phyloP scores from a whole-genome alignment of 2,329 filamentous ascomycete genomes.

The Hymenoscyphus salicellus region DNA sequence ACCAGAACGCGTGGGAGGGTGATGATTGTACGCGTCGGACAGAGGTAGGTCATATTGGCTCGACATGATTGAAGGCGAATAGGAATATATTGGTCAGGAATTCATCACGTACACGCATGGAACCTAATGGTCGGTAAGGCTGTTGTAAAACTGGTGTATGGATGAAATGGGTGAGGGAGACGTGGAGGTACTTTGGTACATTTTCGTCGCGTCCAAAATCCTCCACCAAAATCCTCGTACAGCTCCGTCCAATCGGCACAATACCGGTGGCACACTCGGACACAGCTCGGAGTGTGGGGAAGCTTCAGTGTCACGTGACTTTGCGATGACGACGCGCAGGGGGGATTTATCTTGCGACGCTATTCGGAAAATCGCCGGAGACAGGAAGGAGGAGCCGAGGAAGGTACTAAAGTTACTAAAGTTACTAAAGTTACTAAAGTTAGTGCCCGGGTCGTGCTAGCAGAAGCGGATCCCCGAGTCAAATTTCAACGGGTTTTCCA shows the following conservation, averaged over 20 bases:
- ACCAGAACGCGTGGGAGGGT: slow-evolving; percentile 29
- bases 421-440: too few relatives aligned
- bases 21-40: slow-evolving; percentile 30
- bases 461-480: too few relatives aligned
- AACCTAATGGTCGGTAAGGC: neutral
- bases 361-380: neutral
- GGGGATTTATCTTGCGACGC: neutral
- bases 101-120: neutral
- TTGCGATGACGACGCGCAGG: too few relatives aligned
- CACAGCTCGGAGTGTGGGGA: too few relatives aligned
- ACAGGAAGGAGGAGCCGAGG: neutral
- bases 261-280: too few relatives aligned
- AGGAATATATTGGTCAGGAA: slow-evolving; percentile 33
- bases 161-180: neutral
- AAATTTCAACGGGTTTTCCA: too few relatives aligned
- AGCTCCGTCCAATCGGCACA: too few relatives aligned
- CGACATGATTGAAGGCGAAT: slow-evolving; percentile 34
- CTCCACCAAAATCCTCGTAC: too few relatives aligned
- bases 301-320: neutral
- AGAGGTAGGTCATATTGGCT: slow-evolving; percentile 28
- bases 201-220: too few relatives aligned
- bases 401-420: neutral
- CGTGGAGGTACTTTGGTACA: neutral
- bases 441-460: too few relatives aligned
- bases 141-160: neutral